Conservation (phyloP, 352 stramenopile species). For the Thalassiosira tumida region DNA sequence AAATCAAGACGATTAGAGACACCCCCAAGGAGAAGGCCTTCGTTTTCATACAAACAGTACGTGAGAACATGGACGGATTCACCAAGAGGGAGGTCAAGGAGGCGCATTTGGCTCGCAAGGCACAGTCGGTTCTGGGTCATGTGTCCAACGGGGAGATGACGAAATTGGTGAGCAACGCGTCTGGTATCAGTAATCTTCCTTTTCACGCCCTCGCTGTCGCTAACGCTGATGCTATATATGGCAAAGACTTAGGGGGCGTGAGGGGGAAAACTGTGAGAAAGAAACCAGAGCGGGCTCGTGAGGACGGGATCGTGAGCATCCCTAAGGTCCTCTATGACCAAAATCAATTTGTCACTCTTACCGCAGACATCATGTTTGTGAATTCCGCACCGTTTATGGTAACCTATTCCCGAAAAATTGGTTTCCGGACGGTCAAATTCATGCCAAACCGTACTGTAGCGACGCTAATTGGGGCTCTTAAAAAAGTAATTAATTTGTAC, state of each 20-base stretch:
- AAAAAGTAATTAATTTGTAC: slow-evolving; percentile 5
- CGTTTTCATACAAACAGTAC: slow-evolving; percentile 30
- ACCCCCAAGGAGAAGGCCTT: neutral
- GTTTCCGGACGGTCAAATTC: neutral
- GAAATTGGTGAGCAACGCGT: slow-evolving; percentile 6
- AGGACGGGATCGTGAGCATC: neutral
- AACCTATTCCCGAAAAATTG: neutral
- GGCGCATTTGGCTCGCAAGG: neutral
- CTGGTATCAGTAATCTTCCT: neutral
- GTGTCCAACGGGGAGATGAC: neutral
- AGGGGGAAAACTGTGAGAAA: neutral
- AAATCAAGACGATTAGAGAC: slow-evolving; percentile 42
- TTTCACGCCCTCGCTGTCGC: neutral
- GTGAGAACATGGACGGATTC: slow-evolving; percentile 58
- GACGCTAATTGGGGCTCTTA: neutral
- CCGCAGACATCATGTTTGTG: neutral
- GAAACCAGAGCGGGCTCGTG: neutral
- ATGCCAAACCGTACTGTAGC: neutral
- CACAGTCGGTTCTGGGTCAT: neutral
- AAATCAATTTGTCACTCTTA: slow-evolving; percentile 13
- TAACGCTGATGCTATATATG: slow-evolving; percentile 5
- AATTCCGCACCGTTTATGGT: neutral
- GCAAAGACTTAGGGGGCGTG: neutral
- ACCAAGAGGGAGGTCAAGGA: slow-evolving; percentile 55
- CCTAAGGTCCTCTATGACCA: slow-evolving; percentile 1